A percentile compares a stretch with the other conserved stretches of the same genome.
These are phyloP conservation scores for Calvatia gigantea DNA, from an alignment of 768 basidiomycete species.

Conservation along the genomic window DNA sequence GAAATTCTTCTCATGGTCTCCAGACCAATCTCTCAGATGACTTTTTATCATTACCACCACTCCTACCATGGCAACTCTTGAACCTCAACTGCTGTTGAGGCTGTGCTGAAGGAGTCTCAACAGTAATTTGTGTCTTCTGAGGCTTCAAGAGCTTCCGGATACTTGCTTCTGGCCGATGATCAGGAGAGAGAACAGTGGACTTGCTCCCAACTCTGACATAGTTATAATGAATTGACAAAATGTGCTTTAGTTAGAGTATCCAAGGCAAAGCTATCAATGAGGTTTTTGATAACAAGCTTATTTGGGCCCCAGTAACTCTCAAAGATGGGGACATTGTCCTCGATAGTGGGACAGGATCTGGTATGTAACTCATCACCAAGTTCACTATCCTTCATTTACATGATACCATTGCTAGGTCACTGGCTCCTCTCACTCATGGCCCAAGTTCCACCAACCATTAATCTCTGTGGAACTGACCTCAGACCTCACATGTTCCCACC, in stretches of 20 bases:
- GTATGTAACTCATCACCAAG: neutral
- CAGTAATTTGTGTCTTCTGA: too few relatives aligned
- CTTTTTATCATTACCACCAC: too few relatives aligned
- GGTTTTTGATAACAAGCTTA: conserved; percentile 12
- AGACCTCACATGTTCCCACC: neutral
- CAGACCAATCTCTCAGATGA: too few relatives aligned
- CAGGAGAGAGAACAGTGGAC: conserved; percentile 14
- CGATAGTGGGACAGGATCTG: conserved; percentile 19
- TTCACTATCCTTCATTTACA: neutral
- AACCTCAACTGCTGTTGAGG: too few relatives aligned
- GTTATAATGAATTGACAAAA: too few relatives aligned
- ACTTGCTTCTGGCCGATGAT: conserved; percentile 15
- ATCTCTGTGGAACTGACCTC: neutral
- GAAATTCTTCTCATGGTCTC: too few relatives aligned
- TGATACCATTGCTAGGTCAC: neutral
- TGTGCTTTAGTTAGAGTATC: conserved; percentile 7
- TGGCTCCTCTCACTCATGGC: neutral
- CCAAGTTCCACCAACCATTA: neutral
- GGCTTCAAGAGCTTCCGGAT: conserved; percentile 8
- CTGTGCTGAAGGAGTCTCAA: too few relatives aligned
- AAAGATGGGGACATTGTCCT: conserved; percentile 14
- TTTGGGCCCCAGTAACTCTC: conserved; percentile 15
- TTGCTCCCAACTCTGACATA: neutral
- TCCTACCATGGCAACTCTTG: too few relatives aligned
- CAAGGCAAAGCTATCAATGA: conserved; percentile 14